These are phyloP conservation scores for Bipolaris oryzae DNA, from an alignment of 2,329 filamentous ascomycete species.

Conservation along the genomic window DNA sequence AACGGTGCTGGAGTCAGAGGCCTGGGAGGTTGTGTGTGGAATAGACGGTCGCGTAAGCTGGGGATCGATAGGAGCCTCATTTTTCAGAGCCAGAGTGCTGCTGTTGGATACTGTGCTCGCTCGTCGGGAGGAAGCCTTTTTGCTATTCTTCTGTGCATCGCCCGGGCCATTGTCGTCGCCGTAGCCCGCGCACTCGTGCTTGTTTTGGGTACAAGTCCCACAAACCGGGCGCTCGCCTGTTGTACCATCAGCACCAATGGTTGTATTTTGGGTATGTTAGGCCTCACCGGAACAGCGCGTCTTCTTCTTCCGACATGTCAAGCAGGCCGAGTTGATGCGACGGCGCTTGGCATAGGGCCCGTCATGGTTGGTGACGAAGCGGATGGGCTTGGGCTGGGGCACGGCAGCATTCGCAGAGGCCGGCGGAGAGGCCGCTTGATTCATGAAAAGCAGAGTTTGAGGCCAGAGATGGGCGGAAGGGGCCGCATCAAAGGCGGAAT, in stretches of 20 bases:
- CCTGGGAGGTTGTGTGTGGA: slow-evolving; percentile 29
- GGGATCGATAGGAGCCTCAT: slow-evolving; percentile 32
- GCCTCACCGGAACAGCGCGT: slow-evolving; percentile 54
- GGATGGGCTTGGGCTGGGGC: slow-evolving; percentile 47
- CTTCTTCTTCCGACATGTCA: slow-evolving; percentile 58
- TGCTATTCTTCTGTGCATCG: slow-evolving; percentile 29
- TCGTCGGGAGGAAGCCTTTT: slow-evolving; percentile 26
- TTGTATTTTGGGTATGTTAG: too few relatives aligned
- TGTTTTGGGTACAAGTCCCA: slow-evolving; percentile 56
- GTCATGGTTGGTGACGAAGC: slow-evolving; percentile 52
- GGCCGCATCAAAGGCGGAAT: slow-evolving; percentile 16
- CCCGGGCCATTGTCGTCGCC: slow-evolving; percentile 42
- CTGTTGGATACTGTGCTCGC: slow-evolving; percentile 22
- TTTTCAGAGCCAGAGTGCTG: slow-evolving; percentile 17
- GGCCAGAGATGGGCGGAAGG: slow-evolving; percentile 13
- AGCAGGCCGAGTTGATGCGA: slow-evolving; percentile 51
- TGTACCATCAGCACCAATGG: slow-evolving; percentile 12
- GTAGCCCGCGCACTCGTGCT: slow-evolving; percentile 56
- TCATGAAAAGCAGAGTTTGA: slow-evolving; percentile 39
- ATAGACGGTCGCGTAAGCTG: slow-evolving; percentile 35
- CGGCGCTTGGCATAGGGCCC: slow-evolving; percentile 51
- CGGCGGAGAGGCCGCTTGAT: slow-evolving; percentile 37
- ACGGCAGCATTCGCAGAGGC: slow-evolving; percentile 38
- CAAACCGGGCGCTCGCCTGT: slow-evolving; percentile 50
- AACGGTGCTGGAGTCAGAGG: slow-evolving; percentile 28